Evolutionary conservation across 306 rosid species (phyloP).

Genomic region (Medicago ruthenica): DNA sequence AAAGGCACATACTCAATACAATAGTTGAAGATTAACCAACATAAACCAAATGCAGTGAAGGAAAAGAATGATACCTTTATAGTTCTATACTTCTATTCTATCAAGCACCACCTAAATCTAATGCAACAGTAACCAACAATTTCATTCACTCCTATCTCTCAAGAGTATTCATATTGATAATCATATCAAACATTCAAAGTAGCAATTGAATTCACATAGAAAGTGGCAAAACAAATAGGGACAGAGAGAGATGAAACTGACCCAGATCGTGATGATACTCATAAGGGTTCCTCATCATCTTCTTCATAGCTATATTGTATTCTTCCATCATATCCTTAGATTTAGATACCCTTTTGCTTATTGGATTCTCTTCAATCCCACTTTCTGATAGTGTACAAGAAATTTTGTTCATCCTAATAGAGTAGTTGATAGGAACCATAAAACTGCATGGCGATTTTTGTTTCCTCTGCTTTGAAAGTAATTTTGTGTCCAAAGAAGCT

Average conservation of each 20-base stretch:
- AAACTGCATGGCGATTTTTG: constrained; percentile 37
- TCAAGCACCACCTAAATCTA: constrained; percentile 9
- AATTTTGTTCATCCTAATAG: constrained; percentile 43
- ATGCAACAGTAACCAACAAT: constrained; percentile 31
- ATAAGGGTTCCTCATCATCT: constrained; percentile 91
- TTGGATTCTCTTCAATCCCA: constrained; percentile 56
- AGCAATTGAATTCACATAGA: background rate
- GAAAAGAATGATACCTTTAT: background rate
- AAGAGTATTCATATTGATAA: background rate
- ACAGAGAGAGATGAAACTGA: constrained; percentile 58
- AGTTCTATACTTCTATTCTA: background rate
- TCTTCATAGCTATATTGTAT: constrained; percentile 86
- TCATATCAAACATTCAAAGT: background rate
- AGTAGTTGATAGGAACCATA: constrained; percentile 33
- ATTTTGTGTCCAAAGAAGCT: constrained; percentile 45
- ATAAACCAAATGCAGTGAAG: constrained; percentile 20
- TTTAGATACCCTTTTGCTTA: constrained; percentile 42
- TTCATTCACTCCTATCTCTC: background rate
- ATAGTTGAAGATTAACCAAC: constrained; percentile 1
- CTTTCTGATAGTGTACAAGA: constrained; percentile 63
- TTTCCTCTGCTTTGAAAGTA: constrained; percentile 41
- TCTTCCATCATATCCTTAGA: constrained; percentile 69
- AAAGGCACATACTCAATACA: background rate
- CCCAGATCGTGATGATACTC: constrained; percentile 97
- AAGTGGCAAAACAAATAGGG: constrained; percentile 10